Evolutionary conservation across 805 yeast genomes (phyloP).

Genomic region (Kregervanrija delftensis): DNA sequence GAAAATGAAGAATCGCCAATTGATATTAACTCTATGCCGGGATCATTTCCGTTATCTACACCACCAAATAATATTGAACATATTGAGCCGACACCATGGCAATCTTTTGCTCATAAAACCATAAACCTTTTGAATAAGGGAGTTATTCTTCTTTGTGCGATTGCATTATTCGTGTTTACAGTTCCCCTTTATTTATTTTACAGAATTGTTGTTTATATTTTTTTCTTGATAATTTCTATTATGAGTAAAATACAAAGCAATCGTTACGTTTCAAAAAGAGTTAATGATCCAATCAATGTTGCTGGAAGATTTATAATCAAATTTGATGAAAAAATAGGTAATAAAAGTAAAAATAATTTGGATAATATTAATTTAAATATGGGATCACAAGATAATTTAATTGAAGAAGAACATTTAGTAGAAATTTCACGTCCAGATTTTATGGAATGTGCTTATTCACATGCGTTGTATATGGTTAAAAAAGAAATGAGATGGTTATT

Average conservation of each 20-base stretch:
- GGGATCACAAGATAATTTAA: not conserved
- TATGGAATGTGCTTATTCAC: slow-evolving; percentile 71
- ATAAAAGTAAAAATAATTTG: slow-evolving; percentile 5
- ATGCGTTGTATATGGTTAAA: slow-evolving; percentile 67
- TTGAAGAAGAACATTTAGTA: slow-evolving; percentile 9
- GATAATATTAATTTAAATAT: not conserved
- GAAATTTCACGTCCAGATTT: slow-evolving; percentile 34
- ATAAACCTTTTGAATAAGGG: not conserved
- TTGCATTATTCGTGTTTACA: slow-evolving; percentile 1
- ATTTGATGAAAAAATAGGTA: slow-evolving; percentile 29
- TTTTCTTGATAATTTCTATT: slow-evolving; percentile 18
- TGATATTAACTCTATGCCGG: slow-evolving; percentile 7
- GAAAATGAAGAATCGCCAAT: not conserved
- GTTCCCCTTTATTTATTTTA: slow-evolving; percentile 22
- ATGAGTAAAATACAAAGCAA: slow-evolving; percentile 15
- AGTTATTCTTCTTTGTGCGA: too few species aligned
- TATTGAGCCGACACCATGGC: not conserved
- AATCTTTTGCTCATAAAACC: not conserved
- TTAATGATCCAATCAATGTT: slow-evolving; percentile 26
- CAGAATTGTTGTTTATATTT: slow-evolving; percentile 13
- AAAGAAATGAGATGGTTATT: slow-evolving; percentile 65
- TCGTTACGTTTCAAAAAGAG: slow-evolving; percentile 16
- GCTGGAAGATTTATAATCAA: slow-evolving; percentile 26
- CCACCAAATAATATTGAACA: slow-evolving; percentile 1
- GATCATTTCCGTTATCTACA: slow-evolving; percentile 3